phyloP scores from a whole-genome alignment of 2,329 filamentous ascomycete species.

The Colletotrichum tanaceti region DNA sequence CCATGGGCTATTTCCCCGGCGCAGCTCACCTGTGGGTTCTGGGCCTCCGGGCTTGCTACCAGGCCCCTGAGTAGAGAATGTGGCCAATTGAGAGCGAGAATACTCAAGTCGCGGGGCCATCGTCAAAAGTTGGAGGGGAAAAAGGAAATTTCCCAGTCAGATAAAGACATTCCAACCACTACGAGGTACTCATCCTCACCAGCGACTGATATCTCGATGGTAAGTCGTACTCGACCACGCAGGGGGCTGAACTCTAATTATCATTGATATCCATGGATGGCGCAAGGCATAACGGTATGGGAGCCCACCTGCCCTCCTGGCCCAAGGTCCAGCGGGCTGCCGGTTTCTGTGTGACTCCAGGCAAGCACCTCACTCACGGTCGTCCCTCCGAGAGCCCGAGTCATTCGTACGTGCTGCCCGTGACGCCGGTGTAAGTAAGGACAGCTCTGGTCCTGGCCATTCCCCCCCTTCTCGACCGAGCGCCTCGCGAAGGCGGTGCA shows the following conservation, averaged over 20 bases:
- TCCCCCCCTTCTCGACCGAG: background rate
- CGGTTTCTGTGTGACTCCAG: background rate
- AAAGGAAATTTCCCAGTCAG: background rate
- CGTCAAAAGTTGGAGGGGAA: conserved; percentile 5
- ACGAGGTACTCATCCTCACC: background rate
- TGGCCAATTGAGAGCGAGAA: background rate
- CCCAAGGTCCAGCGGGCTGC: background rate
- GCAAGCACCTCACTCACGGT: background rate
- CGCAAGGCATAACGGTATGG: background rate
- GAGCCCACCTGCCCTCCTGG: background rate
- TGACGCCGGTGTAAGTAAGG: background rate
- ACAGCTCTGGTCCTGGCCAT: background rate
- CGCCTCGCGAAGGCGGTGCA: background rate
- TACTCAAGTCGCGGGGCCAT: too few species aligned
- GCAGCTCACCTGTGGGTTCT: background rate
- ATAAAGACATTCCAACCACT: background rate
- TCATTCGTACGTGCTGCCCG: conserved; percentile 20
- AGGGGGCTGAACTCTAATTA: background rate
- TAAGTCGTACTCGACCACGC: background rate
- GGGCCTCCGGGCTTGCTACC: background rate
- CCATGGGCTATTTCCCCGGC: background rate
- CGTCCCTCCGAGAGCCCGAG: conserved; percentile 10
- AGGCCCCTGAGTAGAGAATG: background rate
- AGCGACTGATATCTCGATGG: background rate
- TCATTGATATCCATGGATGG: background rate